These are phyloP conservation scores for Taiozyma sp. DNA, from an alignment of 1,139 yeast genomes.

Conservation along the genomic window DNA sequence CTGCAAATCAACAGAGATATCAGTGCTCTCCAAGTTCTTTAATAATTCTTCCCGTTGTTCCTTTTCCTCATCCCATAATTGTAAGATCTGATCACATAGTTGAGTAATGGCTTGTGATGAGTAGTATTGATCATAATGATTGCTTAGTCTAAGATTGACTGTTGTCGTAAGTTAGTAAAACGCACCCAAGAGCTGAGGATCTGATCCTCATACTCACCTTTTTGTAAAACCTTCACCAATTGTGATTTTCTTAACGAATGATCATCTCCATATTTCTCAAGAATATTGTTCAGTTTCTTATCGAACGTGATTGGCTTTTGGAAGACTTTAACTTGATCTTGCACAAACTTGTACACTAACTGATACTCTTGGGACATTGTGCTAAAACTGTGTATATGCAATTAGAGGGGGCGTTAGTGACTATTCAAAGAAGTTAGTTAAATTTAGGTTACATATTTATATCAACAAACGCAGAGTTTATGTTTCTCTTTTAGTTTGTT, in stretches of 20 bases:
- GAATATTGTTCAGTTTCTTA: background rate
- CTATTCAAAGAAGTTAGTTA: too few relatives aligned
- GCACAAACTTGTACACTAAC: constrained; percentile 6
- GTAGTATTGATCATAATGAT: constrained; percentile 10
- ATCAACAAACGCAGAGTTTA: too few relatives aligned
- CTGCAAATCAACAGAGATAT: constrained; percentile 13
- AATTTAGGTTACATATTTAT: too few relatives aligned
- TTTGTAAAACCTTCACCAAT: background rate
- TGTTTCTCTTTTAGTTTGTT: too few relatives aligned
- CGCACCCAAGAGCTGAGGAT: background rate
- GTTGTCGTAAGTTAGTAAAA: background rate
- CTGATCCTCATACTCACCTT: background rate
- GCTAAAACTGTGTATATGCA: background rate
- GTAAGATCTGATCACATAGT: constrained; percentile 16
- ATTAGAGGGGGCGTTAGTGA: background rate
- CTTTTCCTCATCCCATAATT: constrained; percentile 11
- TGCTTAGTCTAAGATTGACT: constrained; percentile 12
- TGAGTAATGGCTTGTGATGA: constrained; percentile 21
- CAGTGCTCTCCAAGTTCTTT: constrained; percentile 5
- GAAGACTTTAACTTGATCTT: constrained; percentile 8
- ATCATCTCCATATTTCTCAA: constrained; percentile 1
- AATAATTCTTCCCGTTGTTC: constrained; percentile 6
- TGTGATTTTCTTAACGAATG: background rate
- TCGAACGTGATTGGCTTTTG: constrained; percentile 7
- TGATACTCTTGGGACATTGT: constrained; percentile 2